phyloP scores from a whole-genome alignment of 1,284 basidiomycete genomes.

The Cutaneotrichosporon cyanovorans region DNA sequence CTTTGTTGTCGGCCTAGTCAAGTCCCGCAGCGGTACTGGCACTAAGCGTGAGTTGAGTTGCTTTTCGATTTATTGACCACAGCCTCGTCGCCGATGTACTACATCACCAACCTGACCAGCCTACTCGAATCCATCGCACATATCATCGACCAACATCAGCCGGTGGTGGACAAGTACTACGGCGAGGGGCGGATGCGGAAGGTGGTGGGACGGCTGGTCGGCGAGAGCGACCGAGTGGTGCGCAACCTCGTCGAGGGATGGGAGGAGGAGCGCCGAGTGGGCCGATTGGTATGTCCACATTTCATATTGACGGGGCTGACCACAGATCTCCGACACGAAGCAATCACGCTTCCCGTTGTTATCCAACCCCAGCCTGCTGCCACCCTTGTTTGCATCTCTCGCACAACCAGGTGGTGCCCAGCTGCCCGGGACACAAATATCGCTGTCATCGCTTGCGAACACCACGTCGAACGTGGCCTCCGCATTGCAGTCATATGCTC shows the following conservation, averaged over 20 bases:
- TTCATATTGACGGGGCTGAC: not conserved
- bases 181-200: slow-evolving; percentile 74
- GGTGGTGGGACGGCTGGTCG: slow-evolving; percentile 69
- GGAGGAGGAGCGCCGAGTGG: slow-evolving; percentile 70
- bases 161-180: slow-evolving; percentile 96
- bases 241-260: slow-evolving; percentile 70
- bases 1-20: slow-evolving; percentile 86
- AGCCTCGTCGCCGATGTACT: slow-evolving; percentile 85
- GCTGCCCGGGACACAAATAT: slow-evolving; percentile 20
- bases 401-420: slow-evolving; percentile 7
- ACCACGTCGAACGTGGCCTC: slow-evolving; percentile 46
- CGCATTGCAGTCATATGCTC: slow-evolving; percentile 42
- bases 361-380: slow-evolving; percentile 29
- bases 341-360: slow-evolving; percentile 40
- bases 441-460: slow-evolving; percentile 35
- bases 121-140: slow-evolving; percentile 92
- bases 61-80: slow-evolving; percentile 5
- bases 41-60: slow-evolving; percentile 63
- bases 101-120: slow-evolving; percentile 74
- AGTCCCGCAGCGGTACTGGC: slow-evolving; percentile 62
- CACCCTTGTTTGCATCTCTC: slow-evolving; percentile 31
- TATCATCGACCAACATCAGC: slow-evolving; percentile 95
- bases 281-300: slow-evolving; percentile 22
- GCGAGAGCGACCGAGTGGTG: slow-evolving; percentile 80
- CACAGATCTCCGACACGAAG: slow-evolving; percentile 40